Conservation (phyloP, 345 rosid genomes). For the Syzygium jambos region DNA sequence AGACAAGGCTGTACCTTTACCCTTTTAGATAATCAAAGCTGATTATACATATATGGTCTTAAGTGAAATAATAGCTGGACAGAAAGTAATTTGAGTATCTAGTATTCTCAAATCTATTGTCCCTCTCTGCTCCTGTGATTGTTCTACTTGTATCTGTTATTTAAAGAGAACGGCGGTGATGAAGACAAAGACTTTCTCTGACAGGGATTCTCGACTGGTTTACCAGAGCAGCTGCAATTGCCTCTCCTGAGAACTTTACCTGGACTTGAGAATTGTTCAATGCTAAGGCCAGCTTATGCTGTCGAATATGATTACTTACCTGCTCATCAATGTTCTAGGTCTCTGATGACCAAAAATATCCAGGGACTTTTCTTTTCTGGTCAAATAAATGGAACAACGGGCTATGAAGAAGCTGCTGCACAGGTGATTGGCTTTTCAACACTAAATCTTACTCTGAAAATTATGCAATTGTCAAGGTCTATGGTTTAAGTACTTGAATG, state of each 20-base stretch:
- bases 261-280: conserved; percentile 93
- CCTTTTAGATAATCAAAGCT: neutral
- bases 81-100: neutral
- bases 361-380: conserved; percentile 98
- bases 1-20: neutral
- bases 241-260: conserved; percentile 97
- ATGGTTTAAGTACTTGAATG: neutral
- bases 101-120: neutral
- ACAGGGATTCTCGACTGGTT: conserved; percentile 97
- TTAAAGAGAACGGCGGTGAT: neutral
- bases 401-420: conserved; percentile 99
- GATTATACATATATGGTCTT: neutral
- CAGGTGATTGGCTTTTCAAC: conserved; percentile 39
- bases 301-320: conserved; percentile 98
- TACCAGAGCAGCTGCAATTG: conserved; percentile 87
- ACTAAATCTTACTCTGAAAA: neutral
- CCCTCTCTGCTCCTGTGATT: neutral
- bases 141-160: neutral
- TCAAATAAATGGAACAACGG: conserved; percentile 97
- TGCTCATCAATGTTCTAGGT: conserved; percentile 86
- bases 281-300: conserved; percentile 98
- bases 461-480: neutral
- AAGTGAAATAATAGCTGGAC: neutral
- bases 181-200: neutral
- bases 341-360: conserved; percentile 90